Conservation (phyloP, 2,329 filamentous ascomycete genomes). For the Anthostomella pinea region DNA sequence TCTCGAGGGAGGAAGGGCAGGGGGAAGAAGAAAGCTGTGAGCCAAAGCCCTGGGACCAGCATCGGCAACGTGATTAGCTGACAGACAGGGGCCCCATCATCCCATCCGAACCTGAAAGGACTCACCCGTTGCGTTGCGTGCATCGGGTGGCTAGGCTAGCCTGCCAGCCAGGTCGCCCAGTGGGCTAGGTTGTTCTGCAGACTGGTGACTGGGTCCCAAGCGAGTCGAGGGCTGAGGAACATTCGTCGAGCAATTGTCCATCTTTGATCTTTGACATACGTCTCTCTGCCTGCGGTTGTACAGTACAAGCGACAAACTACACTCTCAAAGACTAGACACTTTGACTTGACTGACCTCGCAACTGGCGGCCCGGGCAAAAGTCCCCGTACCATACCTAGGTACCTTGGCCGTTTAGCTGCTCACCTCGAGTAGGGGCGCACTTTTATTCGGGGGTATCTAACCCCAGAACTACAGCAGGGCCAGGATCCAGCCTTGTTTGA, state of each 20-base stretch:
- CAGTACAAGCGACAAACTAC: too few species aligned
- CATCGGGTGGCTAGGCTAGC: conserved; percentile 29
- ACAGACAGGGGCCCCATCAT: conserved; percentile 24
- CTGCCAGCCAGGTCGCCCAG: too few species aligned
- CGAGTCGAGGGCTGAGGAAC: not conserved
- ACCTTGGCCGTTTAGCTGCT: too few species aligned
- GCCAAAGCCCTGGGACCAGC: conserved; percentile 21
- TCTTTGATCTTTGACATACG: not conserved
- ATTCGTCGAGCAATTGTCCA: not conserved
- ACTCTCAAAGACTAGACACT: too few species aligned
- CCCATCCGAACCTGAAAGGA: conserved; percentile 29
- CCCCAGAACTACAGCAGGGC: conserved; percentile 1
- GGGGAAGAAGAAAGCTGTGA: conserved; percentile 24
- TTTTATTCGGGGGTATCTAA: too few species aligned
- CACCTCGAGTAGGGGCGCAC: too few species aligned
- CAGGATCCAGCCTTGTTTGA: conserved; percentile 2
- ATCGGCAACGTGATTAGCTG: conserved; percentile 28
- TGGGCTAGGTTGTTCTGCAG: too few species aligned
- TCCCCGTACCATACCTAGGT: too few species aligned
- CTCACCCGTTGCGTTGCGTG: conserved; percentile 30
- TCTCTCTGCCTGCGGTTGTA: not conserved
- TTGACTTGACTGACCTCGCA: not conserved
- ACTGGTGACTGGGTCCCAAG: too few species aligned
- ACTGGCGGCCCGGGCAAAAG: not conserved
- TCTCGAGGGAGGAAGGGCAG: conserved; percentile 17